These are phyloP conservation scores for Davidsoniella australis DNA, from an alignment of 2,329 filamentous ascomycete species.

Conservation along the genomic window DNA sequence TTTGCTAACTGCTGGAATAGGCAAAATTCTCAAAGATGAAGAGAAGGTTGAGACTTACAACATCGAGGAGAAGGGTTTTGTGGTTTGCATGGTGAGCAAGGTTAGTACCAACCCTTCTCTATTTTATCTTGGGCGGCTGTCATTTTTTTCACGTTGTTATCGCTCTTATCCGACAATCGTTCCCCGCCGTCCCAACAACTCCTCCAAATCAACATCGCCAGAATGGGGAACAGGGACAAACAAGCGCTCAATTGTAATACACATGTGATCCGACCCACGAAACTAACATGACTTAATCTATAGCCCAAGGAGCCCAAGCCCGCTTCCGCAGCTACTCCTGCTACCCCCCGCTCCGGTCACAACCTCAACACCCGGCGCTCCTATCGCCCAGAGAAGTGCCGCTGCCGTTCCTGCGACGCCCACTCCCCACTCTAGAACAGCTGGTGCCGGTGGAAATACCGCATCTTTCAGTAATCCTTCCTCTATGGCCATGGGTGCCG, in stretches of 20 bases:
- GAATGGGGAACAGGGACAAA: no score
- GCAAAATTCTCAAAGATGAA: slow-evolving; percentile 96
- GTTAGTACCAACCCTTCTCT: slow-evolving; percentile 30
- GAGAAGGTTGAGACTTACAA: slow-evolving; percentile 94
- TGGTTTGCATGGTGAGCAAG: slow-evolving; percentile 97
- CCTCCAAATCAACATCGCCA: no score
- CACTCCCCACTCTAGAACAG: slow-evolving; percentile 30
- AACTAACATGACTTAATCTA: neutral
- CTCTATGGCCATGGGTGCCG: slow-evolving; percentile 69
- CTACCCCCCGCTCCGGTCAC: slow-evolving; percentile 41
- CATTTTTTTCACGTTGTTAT: neutral
- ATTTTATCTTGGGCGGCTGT: neutral
- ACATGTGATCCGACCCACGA: neutral
- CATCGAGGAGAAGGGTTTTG: slow-evolving; percentile 98
- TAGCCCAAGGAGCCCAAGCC: slow-evolving; percentile 51
- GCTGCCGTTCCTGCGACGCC: slow-evolving; percentile 34
- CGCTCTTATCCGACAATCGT: neutral
- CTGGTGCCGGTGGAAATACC: slow-evolving; percentile 21
- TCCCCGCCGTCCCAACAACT: no score
- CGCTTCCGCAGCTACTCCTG: slow-evolving; percentile 41
- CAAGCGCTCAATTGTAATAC: no score
- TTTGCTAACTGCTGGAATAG: slow-evolving; percentile 19
- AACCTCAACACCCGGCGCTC: slow-evolving; percentile 31
- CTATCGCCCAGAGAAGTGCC: slow-evolving; percentile 32
- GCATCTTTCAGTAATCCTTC: slow-evolving; percentile 51